Evolutionary conservation across 805 yeast genomes (phyloP).

Genomic region (Osmozyma mogii): DNA sequence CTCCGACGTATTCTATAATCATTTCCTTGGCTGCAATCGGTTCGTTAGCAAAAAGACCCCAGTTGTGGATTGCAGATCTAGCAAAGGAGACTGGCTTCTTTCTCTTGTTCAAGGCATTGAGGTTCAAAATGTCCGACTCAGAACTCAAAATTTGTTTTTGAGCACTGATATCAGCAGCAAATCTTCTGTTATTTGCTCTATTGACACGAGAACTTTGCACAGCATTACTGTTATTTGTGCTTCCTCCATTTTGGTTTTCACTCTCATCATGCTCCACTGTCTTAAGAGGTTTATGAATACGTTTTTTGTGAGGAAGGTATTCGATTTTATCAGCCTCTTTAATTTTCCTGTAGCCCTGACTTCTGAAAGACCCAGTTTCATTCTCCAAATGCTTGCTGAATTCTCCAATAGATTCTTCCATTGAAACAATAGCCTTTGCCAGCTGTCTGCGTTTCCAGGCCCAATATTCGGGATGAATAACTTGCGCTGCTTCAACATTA

Average conservation of each 20-base stretch:
- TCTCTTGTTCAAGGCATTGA: conserved; percentile 82
- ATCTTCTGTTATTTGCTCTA: conserved; percentile 79
- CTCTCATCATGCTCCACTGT: conserved; percentile 64
- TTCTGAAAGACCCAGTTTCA: conserved; percentile 53
- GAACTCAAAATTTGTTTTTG: conserved; percentile 71
- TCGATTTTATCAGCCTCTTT: conserved; percentile 65
- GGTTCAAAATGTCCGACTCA: conserved; percentile 71
- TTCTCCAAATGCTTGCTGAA: conserved; percentile 31
- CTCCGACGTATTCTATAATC: conserved; percentile 98
- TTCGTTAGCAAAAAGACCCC: conserved; percentile 96
- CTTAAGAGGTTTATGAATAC: conserved; percentile 58
- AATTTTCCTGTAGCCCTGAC: conserved; percentile 67
- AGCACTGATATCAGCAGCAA: conserved; percentile 82
- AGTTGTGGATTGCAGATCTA: conserved; percentile 91
- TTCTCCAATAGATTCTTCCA: conserved; percentile 19
- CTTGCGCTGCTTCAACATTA: conserved; percentile 13
- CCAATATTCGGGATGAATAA: conserved; percentile 47
- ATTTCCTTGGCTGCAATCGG: conserved; percentile 94
- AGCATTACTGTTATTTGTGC: conserved; percentile 15
- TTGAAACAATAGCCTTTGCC: conserved; percentile 13
- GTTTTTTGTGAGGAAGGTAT: conserved; percentile 77
- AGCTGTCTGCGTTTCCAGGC: conserved; percentile 50
- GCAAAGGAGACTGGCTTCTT: conserved; percentile 96
- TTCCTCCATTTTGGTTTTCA: conserved; percentile 12
- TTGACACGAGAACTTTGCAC: conserved; percentile 73